These are phyloP conservation scores for Diaporthe velutina DNA, from an alignment of 2,329 filamentous ascomycete genomes.

Conservation along the genomic window DNA sequence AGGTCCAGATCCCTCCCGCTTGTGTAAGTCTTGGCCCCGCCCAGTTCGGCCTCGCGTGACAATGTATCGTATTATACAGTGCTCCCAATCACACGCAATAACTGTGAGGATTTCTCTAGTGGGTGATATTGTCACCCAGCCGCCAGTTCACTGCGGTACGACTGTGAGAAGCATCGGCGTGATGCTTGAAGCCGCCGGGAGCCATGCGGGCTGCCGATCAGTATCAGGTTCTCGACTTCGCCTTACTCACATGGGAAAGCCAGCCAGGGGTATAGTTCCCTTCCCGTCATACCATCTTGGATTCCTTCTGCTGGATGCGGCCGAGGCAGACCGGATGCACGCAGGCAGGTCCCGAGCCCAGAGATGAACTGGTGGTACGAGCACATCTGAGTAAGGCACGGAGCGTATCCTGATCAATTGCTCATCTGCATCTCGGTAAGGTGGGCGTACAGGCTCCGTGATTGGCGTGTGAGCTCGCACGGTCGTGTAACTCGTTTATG, in stretches of 20 bases:
- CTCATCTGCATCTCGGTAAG: constrained; percentile 37
- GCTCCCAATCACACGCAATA: neutral
- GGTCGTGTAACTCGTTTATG: constrained; percentile 34
- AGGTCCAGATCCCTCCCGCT: constrained; percentile 5
- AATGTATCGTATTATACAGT: constrained; percentile 24
- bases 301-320: constrained; percentile 24
- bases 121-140: constrained; percentile 26
- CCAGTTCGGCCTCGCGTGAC: neutral
- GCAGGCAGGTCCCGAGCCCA: constrained; percentile 36
- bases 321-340: constrained; percentile 29
- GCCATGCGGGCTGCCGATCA: constrained; percentile 33
- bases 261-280: constrained; percentile 1
- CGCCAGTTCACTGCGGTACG: constrained; percentile 9
- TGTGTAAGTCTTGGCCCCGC: constrained; percentile 10
- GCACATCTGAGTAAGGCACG: constrained; percentile 31
- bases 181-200: constrained; percentile 29
- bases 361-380: constrained; percentile 35
- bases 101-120: neutral
- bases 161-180: constrained; percentile 21
- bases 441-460: constrained; percentile 14
- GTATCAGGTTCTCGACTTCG: constrained; percentile 11
- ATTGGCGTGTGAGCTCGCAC: constrained; percentile 28
- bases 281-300: constrained; percentile 16
- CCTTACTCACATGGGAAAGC: constrained; percentile 16
- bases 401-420: constrained; percentile 31